A percentile compares a stretch with the other conserved stretches of the same genome.
Conservation (phyloP, 345 rosid species). For the Murraya koenigii region DNA sequence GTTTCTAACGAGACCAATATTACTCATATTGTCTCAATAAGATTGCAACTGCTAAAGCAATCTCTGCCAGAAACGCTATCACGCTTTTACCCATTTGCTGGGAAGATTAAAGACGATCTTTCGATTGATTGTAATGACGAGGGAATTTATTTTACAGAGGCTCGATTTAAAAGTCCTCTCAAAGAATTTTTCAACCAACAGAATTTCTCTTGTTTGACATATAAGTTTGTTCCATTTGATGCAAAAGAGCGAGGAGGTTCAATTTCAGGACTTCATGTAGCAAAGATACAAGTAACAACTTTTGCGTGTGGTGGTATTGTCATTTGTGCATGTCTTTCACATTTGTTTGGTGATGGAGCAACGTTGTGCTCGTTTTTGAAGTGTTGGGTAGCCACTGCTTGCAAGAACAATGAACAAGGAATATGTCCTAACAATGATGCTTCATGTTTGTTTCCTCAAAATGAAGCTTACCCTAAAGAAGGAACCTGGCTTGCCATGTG, state of each 20-base stretch:
- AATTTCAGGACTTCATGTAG: slow-evolving; percentile 11
- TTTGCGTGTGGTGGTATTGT: slow-evolving; percentile 47
- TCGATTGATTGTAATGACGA: slow-evolving; percentile 28
- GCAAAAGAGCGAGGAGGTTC: not conserved
- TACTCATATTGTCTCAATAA: not conserved
- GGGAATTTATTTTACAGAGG: slow-evolving; percentile 14
- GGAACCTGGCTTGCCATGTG: not conserved
- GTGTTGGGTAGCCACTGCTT: slow-evolving; percentile 32
- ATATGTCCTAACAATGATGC: slow-evolving; percentile 29
- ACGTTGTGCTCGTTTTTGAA: slow-evolving; percentile 38
- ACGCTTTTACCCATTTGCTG: slow-evolving; percentile 22
- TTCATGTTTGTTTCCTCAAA: slow-evolving; percentile 31
- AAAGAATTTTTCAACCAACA: slow-evolving; percentile 13
- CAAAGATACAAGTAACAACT: slow-evolving; percentile 19
- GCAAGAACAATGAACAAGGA: not conserved
- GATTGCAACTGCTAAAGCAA: not conserved
- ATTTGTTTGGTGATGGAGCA: slow-evolving; percentile 44
- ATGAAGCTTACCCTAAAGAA: not conserved
- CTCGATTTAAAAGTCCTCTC: slow-evolving; percentile 13
- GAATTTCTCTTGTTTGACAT: not conserved
- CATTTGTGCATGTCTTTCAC: slow-evolving; percentile 34
- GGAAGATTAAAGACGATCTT: slow-evolving; percentile 20
- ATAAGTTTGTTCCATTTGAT: slow-evolving; percentile 19
- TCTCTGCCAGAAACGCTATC: slow-evolving; percentile 23
- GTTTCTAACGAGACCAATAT: not conserved